Percentiles rank a stretch among this genome's conserved stretches.
These are phyloP conservation scores for Colletotrichum sp. DNA, from an alignment of 2,329 filamentous ascomycete species.

Conservation along the genomic window DNA sequence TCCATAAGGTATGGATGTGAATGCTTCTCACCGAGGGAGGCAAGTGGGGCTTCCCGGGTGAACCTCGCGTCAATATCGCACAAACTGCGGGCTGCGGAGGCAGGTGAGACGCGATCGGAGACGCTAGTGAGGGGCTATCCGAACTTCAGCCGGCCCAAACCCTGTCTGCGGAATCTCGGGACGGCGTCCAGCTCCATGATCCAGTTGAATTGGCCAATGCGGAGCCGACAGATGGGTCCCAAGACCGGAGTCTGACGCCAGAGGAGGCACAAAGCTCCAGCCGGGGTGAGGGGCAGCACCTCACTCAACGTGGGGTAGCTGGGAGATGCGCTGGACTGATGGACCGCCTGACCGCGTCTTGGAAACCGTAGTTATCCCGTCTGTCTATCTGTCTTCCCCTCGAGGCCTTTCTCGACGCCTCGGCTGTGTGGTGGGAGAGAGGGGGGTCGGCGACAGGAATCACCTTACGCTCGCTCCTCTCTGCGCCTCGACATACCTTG, in stretches of 20 bases:
- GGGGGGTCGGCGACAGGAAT: not conserved
- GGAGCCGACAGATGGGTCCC: not conserved
- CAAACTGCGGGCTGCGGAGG: not conserved
- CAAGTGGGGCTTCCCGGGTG: not conserved
- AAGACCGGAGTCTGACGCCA: not conserved
- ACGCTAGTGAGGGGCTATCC: not conserved
- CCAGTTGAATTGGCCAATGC: slow-evolving; percentile 1
- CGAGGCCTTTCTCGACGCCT: not conserved
- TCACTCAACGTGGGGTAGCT: slow-evolving; percentile 11
- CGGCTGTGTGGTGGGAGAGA: not conserved
- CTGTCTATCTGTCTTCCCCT: not conserved
- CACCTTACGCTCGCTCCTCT: not conserved
- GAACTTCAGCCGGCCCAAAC: not conserved
- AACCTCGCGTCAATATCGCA: not conserved
- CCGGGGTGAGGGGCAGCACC: slow-evolving; percentile 6
- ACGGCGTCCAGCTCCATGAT: slow-evolving; percentile 9
- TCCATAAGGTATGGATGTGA: too few species aligned
- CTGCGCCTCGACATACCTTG: not conserved
- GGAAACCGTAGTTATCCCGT: not conserved
- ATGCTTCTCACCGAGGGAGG: not conserved
- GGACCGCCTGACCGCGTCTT: not conserved
- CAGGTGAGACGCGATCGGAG: not conserved
- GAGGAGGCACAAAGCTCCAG: not conserved
- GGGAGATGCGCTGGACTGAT: not conserved
- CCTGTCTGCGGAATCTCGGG: slow-evolving; percentile 16